These are phyloP conservation scores for Serpula lacrymans DNA, from an alignment of 768 basidiomycete species.

Conservation along the genomic window DNA sequence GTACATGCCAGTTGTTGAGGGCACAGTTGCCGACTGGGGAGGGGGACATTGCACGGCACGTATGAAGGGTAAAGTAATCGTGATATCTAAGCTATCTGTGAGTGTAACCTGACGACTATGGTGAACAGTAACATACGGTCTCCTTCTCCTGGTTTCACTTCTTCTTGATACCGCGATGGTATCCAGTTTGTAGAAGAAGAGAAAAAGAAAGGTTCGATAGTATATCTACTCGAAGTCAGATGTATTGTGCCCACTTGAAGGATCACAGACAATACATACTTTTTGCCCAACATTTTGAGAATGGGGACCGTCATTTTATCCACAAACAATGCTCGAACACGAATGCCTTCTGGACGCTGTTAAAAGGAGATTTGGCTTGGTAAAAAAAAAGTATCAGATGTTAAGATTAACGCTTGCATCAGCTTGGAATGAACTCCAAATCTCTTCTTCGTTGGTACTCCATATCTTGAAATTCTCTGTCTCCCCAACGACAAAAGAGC, in stretches of 20 bases:
- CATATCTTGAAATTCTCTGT: constrained; percentile 2
- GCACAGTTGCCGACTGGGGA: too few species aligned
- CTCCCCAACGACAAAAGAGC: constrained; percentile 5
- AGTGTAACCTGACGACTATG: not conserved
- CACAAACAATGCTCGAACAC: constrained; percentile 48
- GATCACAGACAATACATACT: constrained; percentile 26
- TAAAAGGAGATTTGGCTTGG: constrained; percentile 8
- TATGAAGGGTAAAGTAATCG: constrained; percentile 2
- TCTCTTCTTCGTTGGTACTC: constrained; percentile 21
- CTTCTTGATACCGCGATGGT: constrained; percentile 61
- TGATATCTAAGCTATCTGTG: constrained; percentile 13
- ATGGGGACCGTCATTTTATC: constrained; percentile 48
- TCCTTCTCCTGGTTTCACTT: constrained; percentile 31
- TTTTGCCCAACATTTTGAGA: constrained; percentile 54
- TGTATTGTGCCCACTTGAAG: not conserved
- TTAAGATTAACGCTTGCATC: constrained; percentile 27
- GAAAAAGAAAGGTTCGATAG: constrained; percentile 64
- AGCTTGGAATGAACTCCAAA: constrained; percentile 31
- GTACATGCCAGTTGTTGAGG: too few species aligned
- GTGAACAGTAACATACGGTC: constrained; percentile 43
- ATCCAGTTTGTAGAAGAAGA: constrained; percentile 66
- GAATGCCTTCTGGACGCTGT: constrained; percentile 34
- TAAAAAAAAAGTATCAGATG: not conserved
- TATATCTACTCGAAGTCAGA: constrained; percentile 31
- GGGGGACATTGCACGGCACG: not conserved